Base-by-base conservation (phyloP, 371 early-diverging fungal species). In the Mortierella sp. region DNA sequence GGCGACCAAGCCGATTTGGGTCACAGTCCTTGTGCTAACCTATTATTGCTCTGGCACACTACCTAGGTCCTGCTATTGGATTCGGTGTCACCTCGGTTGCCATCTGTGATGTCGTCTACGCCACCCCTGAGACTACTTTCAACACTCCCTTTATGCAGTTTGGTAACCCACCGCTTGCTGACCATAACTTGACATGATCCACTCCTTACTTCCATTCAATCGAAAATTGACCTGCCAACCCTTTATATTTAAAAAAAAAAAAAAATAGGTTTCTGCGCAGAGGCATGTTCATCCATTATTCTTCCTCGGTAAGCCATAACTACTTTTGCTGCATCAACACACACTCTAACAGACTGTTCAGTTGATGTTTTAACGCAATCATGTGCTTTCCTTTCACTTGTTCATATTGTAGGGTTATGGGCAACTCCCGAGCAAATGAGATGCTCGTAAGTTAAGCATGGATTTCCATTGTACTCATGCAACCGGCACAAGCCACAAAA, bases 141-240 rank as follows among this genome's bases (percentile, higher is more conserved):
- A 76, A 68, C 32, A 90, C 91, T n/a, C 92, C 92, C 17, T 92
- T 91, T 68, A 92, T 92, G 92, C 85, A 89, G 61, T 75, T 91
- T 28, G 90, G 88, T 88, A 64, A 62, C 22, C 8, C 1, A 26
- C 47, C 9, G 19, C 8, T 23, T 31, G 6, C n/a, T 26, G 17
- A 6, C 31, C 19, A 54, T 23, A 31, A 32, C 13, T 26, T 23
- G 22, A 2, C 31, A 2, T 15, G 19, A 45, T 19, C 13, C 12
- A 37, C 13, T 8, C 6, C 8, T 1, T 37, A 37, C 8, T 37
- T n/a, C 40, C 12, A 37, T 13, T 37, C 12, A 37, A 37, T 37
- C 13, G 0, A 37, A 37, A 5, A 10, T 13, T 37, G 6, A 37
- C 6, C 40, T 10, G 13, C 13, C 8, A 10, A 13, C 13, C 40